These are phyloP conservation scores for Stagonosporopsis rhizophila DNA, from an alignment of 2,329 filamentous ascomycete genomes.

Conservation along the genomic window DNA sequence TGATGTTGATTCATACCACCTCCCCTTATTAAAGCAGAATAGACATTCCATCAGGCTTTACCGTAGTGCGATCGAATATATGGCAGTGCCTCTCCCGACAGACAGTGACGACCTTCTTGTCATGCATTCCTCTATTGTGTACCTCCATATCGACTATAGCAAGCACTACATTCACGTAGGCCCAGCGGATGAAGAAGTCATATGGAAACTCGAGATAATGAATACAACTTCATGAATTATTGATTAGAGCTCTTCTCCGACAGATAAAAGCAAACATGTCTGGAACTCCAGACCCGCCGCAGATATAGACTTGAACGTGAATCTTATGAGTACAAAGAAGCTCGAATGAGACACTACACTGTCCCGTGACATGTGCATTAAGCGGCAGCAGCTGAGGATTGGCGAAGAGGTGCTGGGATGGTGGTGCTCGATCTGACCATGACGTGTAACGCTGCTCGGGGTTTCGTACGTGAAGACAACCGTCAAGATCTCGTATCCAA, in stretches of 20 bases:
- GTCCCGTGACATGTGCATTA: background rate
- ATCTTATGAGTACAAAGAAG: conserved; percentile 14
- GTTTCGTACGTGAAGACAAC: conserved; percentile 5
- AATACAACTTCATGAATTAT: background rate
- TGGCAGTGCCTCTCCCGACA: too few relatives aligned
- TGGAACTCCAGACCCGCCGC: background rate
- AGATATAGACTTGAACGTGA: conserved; percentile 2
- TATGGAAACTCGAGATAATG: background rate
- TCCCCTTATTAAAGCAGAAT: background rate
- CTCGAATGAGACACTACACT: conserved; percentile 2
- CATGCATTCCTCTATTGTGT: too few relatives aligned
- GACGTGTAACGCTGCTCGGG: background rate
- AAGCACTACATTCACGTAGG: too few relatives aligned
- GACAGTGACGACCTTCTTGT: too few relatives aligned
- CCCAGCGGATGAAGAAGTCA: background rate
- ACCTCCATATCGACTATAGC: too few relatives aligned
- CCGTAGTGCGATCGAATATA: background rate
- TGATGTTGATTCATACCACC: too few relatives aligned
- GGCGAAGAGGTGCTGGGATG: background rate
- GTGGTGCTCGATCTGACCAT: conserved; percentile 1
- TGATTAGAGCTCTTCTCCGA: background rate
- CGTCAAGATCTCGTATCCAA: conserved; percentile 13
- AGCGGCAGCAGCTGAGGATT: background rate
- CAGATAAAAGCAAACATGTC: background rate
- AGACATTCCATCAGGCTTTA: background rate